These are phyloP conservation scores for Colletotrichum karsti DNA, from an alignment of 2,329 filamentous ascomycete species.

Conservation along the genomic window DNA sequence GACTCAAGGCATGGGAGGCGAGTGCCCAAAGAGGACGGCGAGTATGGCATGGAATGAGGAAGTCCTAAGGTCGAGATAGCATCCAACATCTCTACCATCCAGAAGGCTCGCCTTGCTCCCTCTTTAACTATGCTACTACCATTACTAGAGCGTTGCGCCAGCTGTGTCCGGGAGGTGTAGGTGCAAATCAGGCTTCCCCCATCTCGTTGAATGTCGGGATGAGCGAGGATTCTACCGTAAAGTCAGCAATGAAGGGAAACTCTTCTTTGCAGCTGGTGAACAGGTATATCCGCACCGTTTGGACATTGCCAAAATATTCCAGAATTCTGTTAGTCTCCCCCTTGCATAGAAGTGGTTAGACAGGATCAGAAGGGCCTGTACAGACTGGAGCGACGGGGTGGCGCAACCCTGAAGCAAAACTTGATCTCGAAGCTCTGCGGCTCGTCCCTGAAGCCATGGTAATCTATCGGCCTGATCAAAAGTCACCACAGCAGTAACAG, in stretches of 20 bases:
- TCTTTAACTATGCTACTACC: rapidly evolving
- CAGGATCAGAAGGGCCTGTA: not conserved
- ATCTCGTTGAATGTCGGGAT: rapidly evolving
- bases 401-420: rapidly evolving
- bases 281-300: not conserved
- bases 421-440: not conserved
- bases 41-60: not conserved
- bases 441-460: not conserved
- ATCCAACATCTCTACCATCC: not conserved
- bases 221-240: not conserved
- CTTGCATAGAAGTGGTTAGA: not conserved
- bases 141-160: rapidly evolving
- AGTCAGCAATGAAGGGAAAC: not conserved
- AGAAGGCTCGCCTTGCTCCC: not conserved
- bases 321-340: rapidly evolving
- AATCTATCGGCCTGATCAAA: not conserved
- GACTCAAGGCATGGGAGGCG: not conserved
- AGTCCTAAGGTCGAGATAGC: not conserved
- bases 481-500: rapidly evolving
- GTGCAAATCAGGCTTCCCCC: not conserved
- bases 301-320: rapidly evolving
- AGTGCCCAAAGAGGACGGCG: not conserved
- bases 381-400: not conserved
- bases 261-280: not conserved
- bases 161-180: not conserved